A percentile compares a stretch with the other conserved stretches of the same genome.
These are phyloP conservation scores for Apiotrichum mycotoxinovorans DNA, from an alignment of 1,284 basidiomycete species.

Conservation along the genomic window DNA sequence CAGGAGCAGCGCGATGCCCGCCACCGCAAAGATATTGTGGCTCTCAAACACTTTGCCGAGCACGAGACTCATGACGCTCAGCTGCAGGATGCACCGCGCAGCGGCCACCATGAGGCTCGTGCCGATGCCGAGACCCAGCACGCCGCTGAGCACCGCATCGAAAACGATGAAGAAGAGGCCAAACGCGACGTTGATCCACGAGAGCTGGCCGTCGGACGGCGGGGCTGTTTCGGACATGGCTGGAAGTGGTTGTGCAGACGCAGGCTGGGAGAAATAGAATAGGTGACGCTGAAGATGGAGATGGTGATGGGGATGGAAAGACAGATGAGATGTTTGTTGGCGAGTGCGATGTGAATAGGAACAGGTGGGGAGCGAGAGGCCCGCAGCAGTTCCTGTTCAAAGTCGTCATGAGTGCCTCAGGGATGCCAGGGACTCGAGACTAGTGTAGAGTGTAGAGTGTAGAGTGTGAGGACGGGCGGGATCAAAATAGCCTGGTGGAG, in stretches of 20 bases:
- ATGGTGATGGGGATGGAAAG: neutral
- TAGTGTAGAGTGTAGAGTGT: neutral
- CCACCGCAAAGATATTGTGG: slow-evolving; percentile 68
- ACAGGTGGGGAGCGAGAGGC: neutral
- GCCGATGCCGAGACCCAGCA: slow-evolving; percentile 66
- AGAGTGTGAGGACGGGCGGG: neutral
- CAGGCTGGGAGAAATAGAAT: too few relatives aligned
- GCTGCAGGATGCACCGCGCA: slow-evolving; percentile 68
- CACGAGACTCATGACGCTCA: slow-evolving; percentile 66
- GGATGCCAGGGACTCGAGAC: neutral
- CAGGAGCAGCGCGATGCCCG: slow-evolving; percentile 67
- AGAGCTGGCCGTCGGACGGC: slow-evolving; percentile 46
- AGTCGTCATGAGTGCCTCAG: neutral
- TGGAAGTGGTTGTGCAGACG: neutral
- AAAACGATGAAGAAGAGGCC: slow-evolving; percentile 65
- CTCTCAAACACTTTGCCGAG: slow-evolving; percentile 71
- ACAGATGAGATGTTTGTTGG: too few relatives aligned
- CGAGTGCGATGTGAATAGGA: too few relatives aligned
- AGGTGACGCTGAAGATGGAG: too few relatives aligned
- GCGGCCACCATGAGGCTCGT: slow-evolving; percentile 65
- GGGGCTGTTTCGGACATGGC: neutral
- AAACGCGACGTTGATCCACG: slow-evolving; percentile 68
- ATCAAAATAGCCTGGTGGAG: neutral
- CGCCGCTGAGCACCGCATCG: slow-evolving; percentile 57
- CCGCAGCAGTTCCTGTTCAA: too few relatives aligned